Evolutionary conservation across 805 yeast species (phyloP).

Genomic region (Myxozyma sirexii): DNA sequence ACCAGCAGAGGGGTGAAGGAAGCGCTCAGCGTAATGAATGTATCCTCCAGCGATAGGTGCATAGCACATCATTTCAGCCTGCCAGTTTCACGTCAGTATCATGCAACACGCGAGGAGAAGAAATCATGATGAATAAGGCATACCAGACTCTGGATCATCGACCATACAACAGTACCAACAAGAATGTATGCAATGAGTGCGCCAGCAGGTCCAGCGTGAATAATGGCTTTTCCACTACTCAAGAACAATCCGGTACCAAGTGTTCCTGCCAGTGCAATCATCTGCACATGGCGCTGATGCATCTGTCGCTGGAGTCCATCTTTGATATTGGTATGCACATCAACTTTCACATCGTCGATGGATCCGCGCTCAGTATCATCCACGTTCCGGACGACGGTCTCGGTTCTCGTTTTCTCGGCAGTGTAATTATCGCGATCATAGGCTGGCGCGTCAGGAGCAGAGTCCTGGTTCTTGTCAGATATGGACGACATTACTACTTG

Average conservation of each 20-base stretch:
- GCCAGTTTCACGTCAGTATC: neutral
- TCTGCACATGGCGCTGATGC: conserved; percentile 71
- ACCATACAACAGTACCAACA: conserved; percentile 30
- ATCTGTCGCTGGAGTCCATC: conserved; percentile 48
- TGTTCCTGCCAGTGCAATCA: conserved; percentile 79
- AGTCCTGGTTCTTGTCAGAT: neutral
- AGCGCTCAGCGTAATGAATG: conserved; percentile 57
- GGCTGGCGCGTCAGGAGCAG: neutral
- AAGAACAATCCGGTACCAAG: conserved; percentile 75
- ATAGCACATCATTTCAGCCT: conserved; percentile 30
- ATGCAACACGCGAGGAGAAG: neutral
- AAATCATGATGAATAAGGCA: neutral
- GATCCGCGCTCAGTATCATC: conserved; percentile 11
- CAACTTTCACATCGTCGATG: conserved; percentile 19
- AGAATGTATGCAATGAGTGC: conserved; percentile 42
- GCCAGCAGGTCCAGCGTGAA: conserved; percentile 41
- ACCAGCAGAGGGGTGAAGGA: conserved; percentile 67
- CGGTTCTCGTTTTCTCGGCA: neutral
- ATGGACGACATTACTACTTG: no score
- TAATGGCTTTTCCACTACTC: conserved; percentile 31
- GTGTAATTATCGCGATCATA: neutral
- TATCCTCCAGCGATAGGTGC: conserved; percentile 57
- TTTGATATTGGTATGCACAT: conserved; percentile 20
- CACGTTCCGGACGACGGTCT: neutral
- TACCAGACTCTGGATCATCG: conserved; percentile 29